A percentile compares a stretch with the other conserved stretches of the same genome.
These are phyloP conservation scores for Tillandsia fasciculata DNA, from an alignment of 176 grass and related monocot genomes.

Conservation along the genomic window DNA sequence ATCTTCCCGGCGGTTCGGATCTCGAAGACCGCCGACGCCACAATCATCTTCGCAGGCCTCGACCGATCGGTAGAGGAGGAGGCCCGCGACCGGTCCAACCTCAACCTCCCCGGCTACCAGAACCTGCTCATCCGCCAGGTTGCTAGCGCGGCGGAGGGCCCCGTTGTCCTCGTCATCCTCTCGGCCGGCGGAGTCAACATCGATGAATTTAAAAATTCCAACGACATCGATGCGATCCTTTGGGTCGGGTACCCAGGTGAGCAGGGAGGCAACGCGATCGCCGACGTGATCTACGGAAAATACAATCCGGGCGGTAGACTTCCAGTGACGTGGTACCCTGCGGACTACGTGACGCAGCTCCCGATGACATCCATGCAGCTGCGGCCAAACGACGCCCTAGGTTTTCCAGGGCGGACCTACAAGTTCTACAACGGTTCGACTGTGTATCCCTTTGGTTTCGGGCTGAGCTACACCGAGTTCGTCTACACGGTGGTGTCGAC, in stretches of 20 bases:
- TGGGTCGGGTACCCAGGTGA: slow-evolving; percentile 82
- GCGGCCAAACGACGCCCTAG: slow-evolving; percentile 37
- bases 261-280: slow-evolving; percentile 48
- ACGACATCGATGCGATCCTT: slow-evolving; percentile 52
- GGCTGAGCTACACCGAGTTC: slow-evolving; percentile 79
- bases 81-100: slow-evolving; percentile 39
- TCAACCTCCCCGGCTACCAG: slow-evolving; percentile 65
- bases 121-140: slow-evolving; percentile 50
- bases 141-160: slow-evolving; percentile 35
- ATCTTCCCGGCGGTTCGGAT: slow-evolving; percentile 18
- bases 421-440: slow-evolving; percentile 60
- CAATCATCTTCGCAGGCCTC: slow-evolving; percentile 61
- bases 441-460: slow-evolving; percentile 59
- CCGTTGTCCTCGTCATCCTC: slow-evolving; percentile 62
- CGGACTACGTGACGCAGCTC: slow-evolving; percentile 39
- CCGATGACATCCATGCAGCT: slow-evolving; percentile 84
- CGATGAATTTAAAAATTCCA: slow-evolving; percentile 33
- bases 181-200: slow-evolving; percentile 62
- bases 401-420: slow-evolving; percentile 72
- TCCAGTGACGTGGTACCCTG: slow-evolving; percentile 77
- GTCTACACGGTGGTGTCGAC: slow-evolving; percentile 14
- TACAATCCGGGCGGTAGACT: slow-evolving; percentile 64
- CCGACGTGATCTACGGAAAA: slow-evolving; percentile 58
- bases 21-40: slow-evolving; percentile 32
- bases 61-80: slow-evolving; percentile 53